These are phyloP conservation scores for Apiotrichum porosum DNA, from an alignment of 1,284 basidiomycete species.

Conservation along the genomic window DNA sequence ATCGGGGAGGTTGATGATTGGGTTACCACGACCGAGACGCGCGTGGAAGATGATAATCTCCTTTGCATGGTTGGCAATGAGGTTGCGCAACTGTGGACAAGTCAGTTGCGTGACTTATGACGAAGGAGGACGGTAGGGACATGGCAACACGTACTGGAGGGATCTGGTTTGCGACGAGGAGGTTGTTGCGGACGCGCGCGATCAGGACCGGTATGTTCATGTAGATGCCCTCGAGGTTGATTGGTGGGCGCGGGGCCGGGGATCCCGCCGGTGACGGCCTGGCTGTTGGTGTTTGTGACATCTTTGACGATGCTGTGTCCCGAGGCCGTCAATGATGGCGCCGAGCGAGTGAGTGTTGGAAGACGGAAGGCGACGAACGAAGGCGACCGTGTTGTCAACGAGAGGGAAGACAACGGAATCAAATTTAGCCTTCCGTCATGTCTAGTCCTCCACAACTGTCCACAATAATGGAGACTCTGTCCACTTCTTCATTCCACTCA, in stretches of 20 bases:
- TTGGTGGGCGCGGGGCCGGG: slow-evolving; percentile 8
- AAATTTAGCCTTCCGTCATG: no score
- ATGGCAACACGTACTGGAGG: slow-evolving; percentile 8
- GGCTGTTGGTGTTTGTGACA: slow-evolving; percentile 5
- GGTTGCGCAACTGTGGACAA: slow-evolving; percentile 12
- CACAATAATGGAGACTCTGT: no score
- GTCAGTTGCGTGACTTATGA: no score
- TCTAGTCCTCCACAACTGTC: no score
- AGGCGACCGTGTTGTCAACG: background rate
- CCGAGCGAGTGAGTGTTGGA: no score
- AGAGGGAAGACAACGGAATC: no score
- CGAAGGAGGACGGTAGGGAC: background rate
- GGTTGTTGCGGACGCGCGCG: slow-evolving; percentile 15
- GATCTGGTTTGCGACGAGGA: slow-evolving; percentile 12
- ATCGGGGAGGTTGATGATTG: slow-evolving; percentile 20
- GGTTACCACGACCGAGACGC: slow-evolving; percentile 14
- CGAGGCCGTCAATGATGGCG: no score
- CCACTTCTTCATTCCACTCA: no score
- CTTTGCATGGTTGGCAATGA: slow-evolving; percentile 17
- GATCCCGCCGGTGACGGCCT: slow-evolving; percentile 14
- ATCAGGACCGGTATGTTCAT: slow-evolving; percentile 18
- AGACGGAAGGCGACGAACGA: background rate
- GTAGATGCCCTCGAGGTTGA: slow-evolving; percentile 21
- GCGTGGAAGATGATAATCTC: slow-evolving; percentile 24
- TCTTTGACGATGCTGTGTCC: background rate